These are phyloP conservation scores for Phaeophleospora eucalypticola DNA, from an alignment of 2,329 filamentous ascomycete species.

Conservation along the genomic window DNA sequence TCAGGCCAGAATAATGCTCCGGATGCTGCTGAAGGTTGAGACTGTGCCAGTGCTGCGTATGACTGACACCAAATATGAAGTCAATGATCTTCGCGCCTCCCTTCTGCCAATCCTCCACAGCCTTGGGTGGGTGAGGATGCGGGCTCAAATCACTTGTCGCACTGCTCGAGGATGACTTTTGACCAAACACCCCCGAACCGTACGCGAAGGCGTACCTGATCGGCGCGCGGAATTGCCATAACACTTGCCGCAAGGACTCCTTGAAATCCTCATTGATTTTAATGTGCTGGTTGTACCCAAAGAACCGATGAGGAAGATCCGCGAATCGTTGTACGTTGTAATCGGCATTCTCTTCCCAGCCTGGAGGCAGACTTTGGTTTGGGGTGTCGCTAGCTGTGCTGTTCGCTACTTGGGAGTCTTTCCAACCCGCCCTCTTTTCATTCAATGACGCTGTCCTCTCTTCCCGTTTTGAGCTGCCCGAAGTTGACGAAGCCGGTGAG, in stretches of 20 bases:
- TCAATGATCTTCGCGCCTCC: slow-evolving; percentile 95
- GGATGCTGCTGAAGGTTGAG: slow-evolving; percentile 85
- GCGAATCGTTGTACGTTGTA: slow-evolving; percentile 66
- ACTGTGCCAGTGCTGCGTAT: slow-evolving; percentile 95
- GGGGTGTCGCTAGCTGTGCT: slow-evolving; percentile 20
- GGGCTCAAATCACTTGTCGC: slow-evolving; percentile 57
- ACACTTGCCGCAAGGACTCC: slow-evolving; percentile 76
- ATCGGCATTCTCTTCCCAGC: slow-evolving; percentile 74
- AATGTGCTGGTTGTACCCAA: slow-evolving; percentile 95
- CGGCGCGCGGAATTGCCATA: slow-evolving; percentile 87
- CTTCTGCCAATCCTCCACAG: slow-evolving; percentile 79
- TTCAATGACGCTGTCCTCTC: slow-evolving; percentile 8
- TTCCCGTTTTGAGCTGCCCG: slow-evolving; percentile 5
- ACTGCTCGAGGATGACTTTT: slow-evolving; percentile 48
- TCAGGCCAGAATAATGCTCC: slow-evolving; percentile 85
- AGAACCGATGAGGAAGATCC: slow-evolving; percentile 71
- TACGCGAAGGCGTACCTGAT: slow-evolving; percentile 97
- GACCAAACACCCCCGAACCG: slow-evolving; percentile 92
- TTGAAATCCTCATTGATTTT: slow-evolving; percentile 94
- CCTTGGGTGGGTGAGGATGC: slow-evolving; percentile 76
- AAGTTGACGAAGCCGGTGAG: neutral
- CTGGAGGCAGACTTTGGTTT: slow-evolving; percentile 42
- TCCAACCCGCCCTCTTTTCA: slow-evolving; percentile 11
- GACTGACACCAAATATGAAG: slow-evolving; percentile 93
- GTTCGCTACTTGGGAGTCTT: slow-evolving; percentile 12